A percentile compares a stretch with the other conserved stretches of the same genome.
phyloP scores from a whole-genome alignment of 306 rosid genomes.

The Delonix regia region DNA sequence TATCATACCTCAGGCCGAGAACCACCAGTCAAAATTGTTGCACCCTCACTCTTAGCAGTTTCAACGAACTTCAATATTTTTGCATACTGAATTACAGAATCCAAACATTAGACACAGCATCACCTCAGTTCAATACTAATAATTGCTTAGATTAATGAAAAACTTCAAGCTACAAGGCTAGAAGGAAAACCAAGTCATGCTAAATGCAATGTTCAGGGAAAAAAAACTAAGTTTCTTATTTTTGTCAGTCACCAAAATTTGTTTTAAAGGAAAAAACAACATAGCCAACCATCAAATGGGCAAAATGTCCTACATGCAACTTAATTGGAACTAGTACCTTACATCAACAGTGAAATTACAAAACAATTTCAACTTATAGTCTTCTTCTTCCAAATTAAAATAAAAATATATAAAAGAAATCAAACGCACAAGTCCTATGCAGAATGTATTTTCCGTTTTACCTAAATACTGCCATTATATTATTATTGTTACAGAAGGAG shows the following conservation, averaged over 20 bases:
- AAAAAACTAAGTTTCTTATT: constrained; percentile 24
- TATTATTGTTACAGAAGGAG: background rate
- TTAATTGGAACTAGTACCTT: background rate
- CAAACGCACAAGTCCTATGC: background rate
- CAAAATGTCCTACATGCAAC: background rate
- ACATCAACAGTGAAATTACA: background rate
- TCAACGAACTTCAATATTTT: constrained; percentile 78
- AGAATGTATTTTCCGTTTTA: background rate
- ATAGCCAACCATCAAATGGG: constrained; percentile 7
- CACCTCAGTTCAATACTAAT: constrained; percentile 21
- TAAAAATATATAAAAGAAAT: background rate
- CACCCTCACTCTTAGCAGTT: constrained; percentile 92
- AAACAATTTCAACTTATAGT: background rate
- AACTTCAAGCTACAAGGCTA: background rate
- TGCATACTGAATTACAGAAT: constrained; percentile 70
- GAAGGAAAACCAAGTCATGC: constrained; percentile 27
- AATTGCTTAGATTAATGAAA: constrained; percentile 11
- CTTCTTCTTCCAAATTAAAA: background rate
- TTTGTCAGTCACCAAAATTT: background rate
- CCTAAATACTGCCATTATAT: background rate
- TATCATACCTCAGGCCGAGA: constrained; percentile 84
- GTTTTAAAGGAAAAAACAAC: background rate
- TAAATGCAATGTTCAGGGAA: constrained; percentile 3
- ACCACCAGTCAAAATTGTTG: constrained; percentile 84
- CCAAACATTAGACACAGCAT: constrained; percentile 43